Evolutionary conservation across 345 rosid species (phyloP).

Genomic region (Hirschfeldia incana): DNA sequence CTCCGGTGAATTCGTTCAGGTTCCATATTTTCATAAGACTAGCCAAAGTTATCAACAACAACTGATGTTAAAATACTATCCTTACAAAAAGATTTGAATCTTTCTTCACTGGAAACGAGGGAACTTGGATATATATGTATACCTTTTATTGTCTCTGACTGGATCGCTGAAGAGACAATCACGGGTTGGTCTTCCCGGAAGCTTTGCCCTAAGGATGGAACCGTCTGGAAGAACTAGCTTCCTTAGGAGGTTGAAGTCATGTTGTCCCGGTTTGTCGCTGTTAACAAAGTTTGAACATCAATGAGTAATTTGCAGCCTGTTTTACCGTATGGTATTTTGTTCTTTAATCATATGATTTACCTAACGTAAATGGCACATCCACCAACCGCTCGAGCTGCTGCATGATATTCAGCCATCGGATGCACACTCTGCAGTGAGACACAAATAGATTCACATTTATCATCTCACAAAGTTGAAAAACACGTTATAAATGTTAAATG

Average conservation of each 20-base stretch:
- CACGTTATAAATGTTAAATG: neutral
- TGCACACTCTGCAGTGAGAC: neutral
- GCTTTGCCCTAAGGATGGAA: conserved; percentile 1
- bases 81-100: neutral
- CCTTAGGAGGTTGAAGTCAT: conserved; percentile 7
- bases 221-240: conserved; percentile 6
- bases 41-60: neutral
- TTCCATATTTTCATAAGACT: conserved; percentile 10
- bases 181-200: conserved; percentile 4
- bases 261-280: conserved; percentile 6
- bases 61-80: neutral
- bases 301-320: neutral
- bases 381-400: conserved; percentile 8
- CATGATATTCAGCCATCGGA: conserved; percentile 4
- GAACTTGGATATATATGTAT: neutral
- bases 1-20: neutral
- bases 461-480: neutral
- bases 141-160: conserved; percentile 9
- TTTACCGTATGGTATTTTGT: neutral
- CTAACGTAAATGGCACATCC: conserved; percentile 8
- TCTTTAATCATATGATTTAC: neutral
- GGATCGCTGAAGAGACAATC: conserved; percentile 6
- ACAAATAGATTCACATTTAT: neutral
- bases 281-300: neutral
- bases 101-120: neutral